A percentile compares a stretch with the other conserved stretches of the same genome.
Conservation (phyloP, 768 basidiomycete species). For the Xanthoconium purpureum region DNA sequence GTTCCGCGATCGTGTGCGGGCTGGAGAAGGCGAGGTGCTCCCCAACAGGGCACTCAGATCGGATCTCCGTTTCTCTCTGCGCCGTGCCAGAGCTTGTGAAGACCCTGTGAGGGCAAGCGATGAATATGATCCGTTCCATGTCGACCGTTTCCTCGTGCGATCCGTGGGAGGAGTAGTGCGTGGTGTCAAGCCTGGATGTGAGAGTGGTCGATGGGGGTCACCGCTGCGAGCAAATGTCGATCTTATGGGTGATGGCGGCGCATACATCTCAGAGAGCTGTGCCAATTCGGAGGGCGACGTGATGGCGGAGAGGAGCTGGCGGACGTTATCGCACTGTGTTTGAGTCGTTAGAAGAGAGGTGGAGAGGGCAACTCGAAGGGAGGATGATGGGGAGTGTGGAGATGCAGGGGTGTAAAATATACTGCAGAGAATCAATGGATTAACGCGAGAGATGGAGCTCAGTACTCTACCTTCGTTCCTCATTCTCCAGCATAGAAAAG, state of each 20-base stretch:
- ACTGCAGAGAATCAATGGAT: conserved; percentile 18
- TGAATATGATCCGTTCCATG: conserved; percentile 71
- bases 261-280: conserved; percentile 86
- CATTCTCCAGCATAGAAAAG: conserved; percentile 59
- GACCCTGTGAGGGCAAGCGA: conserved; percentile 48
- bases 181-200: conserved; percentile 36
- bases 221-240: conserved; percentile 22
- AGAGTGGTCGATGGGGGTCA: conserved; percentile 42
- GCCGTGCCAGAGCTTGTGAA: conserved; percentile 40
- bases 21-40: conserved; percentile 21
- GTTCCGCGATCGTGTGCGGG: conserved; percentile 35
- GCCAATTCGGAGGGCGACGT: conserved; percentile 69
- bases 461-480: conserved; percentile 60
- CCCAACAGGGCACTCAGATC: conserved; percentile 51
- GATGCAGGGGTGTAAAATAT: conserved; percentile 42
- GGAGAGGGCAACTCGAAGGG: conserved; percentile 66
- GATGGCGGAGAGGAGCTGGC: conserved; percentile 73
- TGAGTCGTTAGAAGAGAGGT: conserved; percentile 74
- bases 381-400: conserved; percentile 28
- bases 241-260: conserved; percentile 62
- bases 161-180: conserved; percentile 12
- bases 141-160: conserved; percentile 54
- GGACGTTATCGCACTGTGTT: conserved; percentile 78
- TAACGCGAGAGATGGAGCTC: background rate
- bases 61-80: conserved; percentile 52